phyloP scores from a whole-genome alignment of 495 filamentous ascomycete species.

The Cercophora scortea region DNA sequence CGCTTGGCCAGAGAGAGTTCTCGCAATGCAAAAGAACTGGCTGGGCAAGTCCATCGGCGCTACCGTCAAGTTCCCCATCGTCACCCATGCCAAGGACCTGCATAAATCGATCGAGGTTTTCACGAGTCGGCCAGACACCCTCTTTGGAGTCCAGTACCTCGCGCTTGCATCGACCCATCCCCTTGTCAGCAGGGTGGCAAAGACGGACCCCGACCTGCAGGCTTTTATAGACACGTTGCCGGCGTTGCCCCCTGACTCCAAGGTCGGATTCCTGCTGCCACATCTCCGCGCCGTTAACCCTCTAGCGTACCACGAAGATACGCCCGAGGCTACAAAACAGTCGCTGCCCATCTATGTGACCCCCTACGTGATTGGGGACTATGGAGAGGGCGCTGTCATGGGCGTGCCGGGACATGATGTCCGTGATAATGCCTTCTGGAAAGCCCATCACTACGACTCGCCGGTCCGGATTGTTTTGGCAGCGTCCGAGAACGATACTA shows the following conservation, averaged over 20 bases:
- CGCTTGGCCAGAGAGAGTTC: constrained; percentile 72
- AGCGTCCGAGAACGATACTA: constrained; percentile 41
- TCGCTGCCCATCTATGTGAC: constrained; percentile 70
- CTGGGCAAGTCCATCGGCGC: constrained; percentile 70
- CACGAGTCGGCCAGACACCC: constrained; percentile 76
- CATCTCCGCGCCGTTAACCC: constrained; percentile 60
- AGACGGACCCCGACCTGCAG: constrained; percentile 50
- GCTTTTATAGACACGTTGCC: constrained; percentile 59
- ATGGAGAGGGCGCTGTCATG: constrained; percentile 88
- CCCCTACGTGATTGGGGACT: constrained; percentile 79
- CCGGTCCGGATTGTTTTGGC: constrained; percentile 46
- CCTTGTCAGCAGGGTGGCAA: constrained; percentile 54
- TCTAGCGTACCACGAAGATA: constrained; percentile 47
- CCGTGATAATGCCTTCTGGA: constrained; percentile 74
- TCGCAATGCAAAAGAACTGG: constrained; percentile 85
- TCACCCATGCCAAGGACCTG: constrained; percentile 25
- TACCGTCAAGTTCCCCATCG: constrained; percentile 59
- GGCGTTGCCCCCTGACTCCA: constrained; percentile 59
- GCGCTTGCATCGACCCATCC: constrained; percentile 70
- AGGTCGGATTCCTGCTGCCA: constrained; percentile 61
- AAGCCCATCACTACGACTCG: constrained; percentile 49
- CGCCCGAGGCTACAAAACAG: constrained; percentile 37
- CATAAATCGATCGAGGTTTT: constrained; percentile 58
- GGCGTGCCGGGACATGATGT: constrained; percentile 80
- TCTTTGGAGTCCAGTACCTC: constrained; percentile 78